Evolutionary conservation across 345 rosid species (phyloP).

Genomic region (Psidium guajava): DNA sequence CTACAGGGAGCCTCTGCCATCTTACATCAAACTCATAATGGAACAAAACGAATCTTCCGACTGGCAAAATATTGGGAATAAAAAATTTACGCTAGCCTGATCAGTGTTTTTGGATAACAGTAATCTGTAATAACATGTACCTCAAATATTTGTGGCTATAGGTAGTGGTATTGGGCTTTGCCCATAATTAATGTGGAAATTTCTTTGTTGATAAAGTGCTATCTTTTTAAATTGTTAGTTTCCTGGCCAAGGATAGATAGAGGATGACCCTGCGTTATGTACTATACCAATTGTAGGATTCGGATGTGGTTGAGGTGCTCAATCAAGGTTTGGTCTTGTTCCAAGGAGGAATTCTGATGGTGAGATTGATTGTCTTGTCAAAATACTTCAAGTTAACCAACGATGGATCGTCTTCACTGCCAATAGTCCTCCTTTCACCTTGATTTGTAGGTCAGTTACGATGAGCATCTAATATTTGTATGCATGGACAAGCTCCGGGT

Average conservation of each 20-base stretch:
- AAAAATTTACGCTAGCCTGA: background rate
- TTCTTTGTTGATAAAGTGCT: background rate
- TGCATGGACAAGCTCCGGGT: background rate
- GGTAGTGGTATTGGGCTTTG: background rate
- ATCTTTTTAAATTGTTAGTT: background rate
- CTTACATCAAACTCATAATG: background rate
- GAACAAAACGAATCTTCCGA: background rate
- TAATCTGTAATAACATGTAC: background rate
- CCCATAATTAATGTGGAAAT: too few relatives aligned
- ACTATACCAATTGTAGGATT: background rate
- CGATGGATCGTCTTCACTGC: background rate
- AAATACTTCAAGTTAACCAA: background rate
- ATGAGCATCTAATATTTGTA: background rate
- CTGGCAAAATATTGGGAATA: too few relatives aligned
- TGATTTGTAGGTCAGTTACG: background rate
- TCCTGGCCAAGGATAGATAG: background rate
- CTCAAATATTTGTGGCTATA: background rate
- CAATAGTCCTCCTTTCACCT: background rate
- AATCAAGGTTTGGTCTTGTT: background rate
- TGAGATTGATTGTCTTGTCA: background rate
- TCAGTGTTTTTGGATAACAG: background rate
- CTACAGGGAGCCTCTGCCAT: background rate
- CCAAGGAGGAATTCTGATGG: background rate
- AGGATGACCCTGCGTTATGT: background rate
- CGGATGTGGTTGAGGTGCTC: background rate